A percentile compares a stretch with the other conserved stretches of the same genome.
Evolutionary conservation across 441 rosid genomes (phyloP).

Genomic region (Macaranga tanarius): DNA sequence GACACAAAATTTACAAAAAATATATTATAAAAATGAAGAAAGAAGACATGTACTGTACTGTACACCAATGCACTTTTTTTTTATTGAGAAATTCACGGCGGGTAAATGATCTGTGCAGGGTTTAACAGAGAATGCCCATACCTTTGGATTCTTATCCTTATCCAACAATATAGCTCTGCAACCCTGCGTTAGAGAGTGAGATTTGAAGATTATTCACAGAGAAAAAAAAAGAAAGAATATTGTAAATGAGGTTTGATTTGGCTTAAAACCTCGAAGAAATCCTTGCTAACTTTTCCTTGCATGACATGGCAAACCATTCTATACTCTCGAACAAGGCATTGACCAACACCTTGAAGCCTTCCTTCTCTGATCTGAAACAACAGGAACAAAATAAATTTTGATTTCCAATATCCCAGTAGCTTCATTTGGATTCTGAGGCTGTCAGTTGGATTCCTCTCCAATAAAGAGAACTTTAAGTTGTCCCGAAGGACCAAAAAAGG

Average conservation of each 20-base stretch:
- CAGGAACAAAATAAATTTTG: neutral
- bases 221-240: neutral
- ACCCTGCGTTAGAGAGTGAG: constrained; percentile 53
- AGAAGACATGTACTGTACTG: neutral
- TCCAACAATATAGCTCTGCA: constrained; percentile 87
- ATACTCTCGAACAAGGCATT: constrained; percentile 74
- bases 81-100: neutral
- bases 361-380: constrained; percentile 78
- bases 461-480: too few relatives aligned
- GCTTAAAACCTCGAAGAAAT: constrained; percentile 68
- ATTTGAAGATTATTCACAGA: neutral
- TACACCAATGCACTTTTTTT: neutral
- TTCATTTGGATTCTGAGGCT: neutral
- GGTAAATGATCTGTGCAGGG: neutral
- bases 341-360: constrained; percentile 75
- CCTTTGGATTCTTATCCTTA: constrained; percentile 92
- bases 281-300: constrained; percentile 78
- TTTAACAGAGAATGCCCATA: constrained; percentile 20
- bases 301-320: constrained; percentile 83
- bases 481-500: too few relatives aligned
- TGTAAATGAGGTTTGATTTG: constrained; percentile 4
- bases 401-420: neutral
- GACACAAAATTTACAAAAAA: neutral
- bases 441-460: too few relatives aligned
- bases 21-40: neutral